Evolutionary conservation across 495 filamentous ascomycete species (phyloP).

Genomic region (Podospora conica): DNA sequence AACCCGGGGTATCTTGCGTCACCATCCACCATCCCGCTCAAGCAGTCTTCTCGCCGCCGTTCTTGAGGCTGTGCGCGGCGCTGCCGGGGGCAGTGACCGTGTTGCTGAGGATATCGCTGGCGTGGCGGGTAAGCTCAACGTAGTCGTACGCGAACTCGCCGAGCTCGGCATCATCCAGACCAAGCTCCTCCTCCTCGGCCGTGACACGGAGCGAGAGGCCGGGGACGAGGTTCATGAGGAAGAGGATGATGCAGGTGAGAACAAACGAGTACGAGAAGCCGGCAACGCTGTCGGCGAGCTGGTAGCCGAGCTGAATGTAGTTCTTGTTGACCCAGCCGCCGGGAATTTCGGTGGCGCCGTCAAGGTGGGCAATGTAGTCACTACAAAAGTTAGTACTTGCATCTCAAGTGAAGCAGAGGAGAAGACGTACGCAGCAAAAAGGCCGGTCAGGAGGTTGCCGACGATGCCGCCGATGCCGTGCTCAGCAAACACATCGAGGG

Average conservation of each 20-base stretch:
- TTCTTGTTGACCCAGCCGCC: conserved; percentile 92
- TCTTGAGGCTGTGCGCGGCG: conserved; percentile 24
- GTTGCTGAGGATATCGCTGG: conserved; percentile 31
- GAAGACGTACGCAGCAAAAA: conserved; percentile 69
- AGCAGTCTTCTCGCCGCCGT: conserved; percentile 19
- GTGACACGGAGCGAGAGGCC: conserved; percentile 74
- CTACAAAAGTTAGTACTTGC: conserved; percentile 13
- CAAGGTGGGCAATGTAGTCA: conserved; percentile 84
- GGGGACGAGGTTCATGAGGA: conserved; percentile 84
- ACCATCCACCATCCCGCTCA: conserved; percentile 1
- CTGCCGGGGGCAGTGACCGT: conserved; percentile 15
- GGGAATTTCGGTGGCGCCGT: conserved; percentile 60
- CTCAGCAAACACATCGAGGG: conserved; percentile 91
- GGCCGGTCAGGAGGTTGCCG: conserved; percentile 82
- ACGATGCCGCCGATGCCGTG: conserved; percentile 85
- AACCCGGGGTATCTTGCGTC: background rate
- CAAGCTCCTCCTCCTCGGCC: conserved; percentile 83
- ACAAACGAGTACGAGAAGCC: conserved; percentile 86
- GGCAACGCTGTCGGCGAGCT: conserved; percentile 83
- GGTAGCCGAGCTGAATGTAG: conserved; percentile 85
- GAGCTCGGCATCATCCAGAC: conserved; percentile 93
- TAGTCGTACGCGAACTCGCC: conserved; percentile 99
- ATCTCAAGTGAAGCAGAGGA: background rate
- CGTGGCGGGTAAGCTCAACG: conserved; percentile 84
- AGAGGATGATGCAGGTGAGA: conserved; percentile 83